Evolutionary conservation across 2,329 filamentous ascomycete genomes (phyloP).

Genomic region (Pseudogymnoascus sp.): DNA sequence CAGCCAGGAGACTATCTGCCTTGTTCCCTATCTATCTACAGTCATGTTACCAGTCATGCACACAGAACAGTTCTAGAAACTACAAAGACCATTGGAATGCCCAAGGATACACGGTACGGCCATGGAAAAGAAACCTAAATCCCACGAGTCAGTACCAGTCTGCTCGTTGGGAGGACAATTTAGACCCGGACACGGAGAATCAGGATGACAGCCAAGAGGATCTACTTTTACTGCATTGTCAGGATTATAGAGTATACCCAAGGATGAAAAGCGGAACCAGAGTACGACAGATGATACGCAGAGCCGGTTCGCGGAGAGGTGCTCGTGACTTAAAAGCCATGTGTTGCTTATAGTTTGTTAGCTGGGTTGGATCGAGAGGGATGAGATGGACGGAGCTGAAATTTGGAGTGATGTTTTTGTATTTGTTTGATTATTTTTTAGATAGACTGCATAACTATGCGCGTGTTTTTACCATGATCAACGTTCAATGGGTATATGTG

Average conservation of each 20-base stretch:
- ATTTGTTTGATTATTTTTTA: slow-evolving; percentile 5
- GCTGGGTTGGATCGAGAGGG: not conserved
- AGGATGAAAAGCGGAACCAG: not conserved
- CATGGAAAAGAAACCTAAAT: not conserved
- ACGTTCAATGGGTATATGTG: not conserved
- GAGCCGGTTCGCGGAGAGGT: slow-evolving; percentile 3
- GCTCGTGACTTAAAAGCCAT: slow-evolving; percentile 2
- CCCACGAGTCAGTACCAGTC: slow-evolving; percentile 7
- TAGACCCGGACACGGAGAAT: slow-evolving; percentile 1
- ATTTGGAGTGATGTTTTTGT: not conserved
- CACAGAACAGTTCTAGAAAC: slow-evolving; percentile 5
- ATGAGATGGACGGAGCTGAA: not conserved
- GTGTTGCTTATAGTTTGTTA: slow-evolving; percentile 1
- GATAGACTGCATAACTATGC: not conserved
- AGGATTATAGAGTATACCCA: slow-evolving; percentile 9
- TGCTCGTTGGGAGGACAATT: slow-evolving; percentile 7
- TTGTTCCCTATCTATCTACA: slow-evolving; percentile 11
- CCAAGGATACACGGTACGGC: slow-evolving; percentile 17
- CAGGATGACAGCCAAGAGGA: not conserved
- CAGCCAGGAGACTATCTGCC: slow-evolving; percentile 8
- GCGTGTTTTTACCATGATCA: not conserved
- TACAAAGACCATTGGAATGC: slow-evolving; percentile 11
- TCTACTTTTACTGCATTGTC: slow-evolving; percentile 6
- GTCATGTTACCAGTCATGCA: slow-evolving; percentile 27
- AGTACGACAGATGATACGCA: not conserved